phyloP scores from a whole-genome alignment of 2,329 filamentous ascomycete species.

The Botrytis byssoidea region DNA sequence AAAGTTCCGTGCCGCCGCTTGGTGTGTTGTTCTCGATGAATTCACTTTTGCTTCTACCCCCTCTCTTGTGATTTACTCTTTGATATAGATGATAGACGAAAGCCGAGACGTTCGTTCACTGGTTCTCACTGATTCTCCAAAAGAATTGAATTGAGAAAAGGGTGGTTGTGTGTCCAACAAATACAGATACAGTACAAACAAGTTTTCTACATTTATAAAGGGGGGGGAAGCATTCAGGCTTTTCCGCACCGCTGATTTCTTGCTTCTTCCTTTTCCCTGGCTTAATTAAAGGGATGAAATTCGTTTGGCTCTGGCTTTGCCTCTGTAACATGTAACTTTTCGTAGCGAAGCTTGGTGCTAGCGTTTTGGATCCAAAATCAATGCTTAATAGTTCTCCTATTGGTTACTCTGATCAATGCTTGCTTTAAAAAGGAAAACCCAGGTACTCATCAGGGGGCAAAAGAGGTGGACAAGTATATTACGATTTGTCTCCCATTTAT shows the following conservation, averaged over 20 bases:
- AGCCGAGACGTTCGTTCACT: neutral
- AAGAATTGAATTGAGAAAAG: neutral
- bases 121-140: neutral
- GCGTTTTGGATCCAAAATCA: conserved; percentile 9
- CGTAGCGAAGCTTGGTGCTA: conserved; percentile 15
- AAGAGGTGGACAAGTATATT: neutral
- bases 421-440: neutral
- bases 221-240: neutral
- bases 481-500: neutral
- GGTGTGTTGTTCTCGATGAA: conserved; percentile 9
- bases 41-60: conserved; percentile 4
- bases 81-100: neutral
- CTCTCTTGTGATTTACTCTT: neutral
- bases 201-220: conserved; percentile 1
- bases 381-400: conserved; percentile 3
- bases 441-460: conserved; percentile 4
- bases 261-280: conserved; percentile 6
- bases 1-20: conserved; percentile 4
- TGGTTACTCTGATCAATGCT: neutral
- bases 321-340: conserved; percentile 13
- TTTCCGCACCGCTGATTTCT: conserved; percentile 11
- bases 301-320: conserved; percentile 12
- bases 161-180: neutral
- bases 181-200: neutral
- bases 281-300: conserved; percentile 20